A percentile compares a stretch with the other conserved stretches of the same genome.
Evolutionary conservation across 225 moss, liverwort and hornwort genomes (phyloP).

Genomic region (Sphagnum contortum): DNA sequence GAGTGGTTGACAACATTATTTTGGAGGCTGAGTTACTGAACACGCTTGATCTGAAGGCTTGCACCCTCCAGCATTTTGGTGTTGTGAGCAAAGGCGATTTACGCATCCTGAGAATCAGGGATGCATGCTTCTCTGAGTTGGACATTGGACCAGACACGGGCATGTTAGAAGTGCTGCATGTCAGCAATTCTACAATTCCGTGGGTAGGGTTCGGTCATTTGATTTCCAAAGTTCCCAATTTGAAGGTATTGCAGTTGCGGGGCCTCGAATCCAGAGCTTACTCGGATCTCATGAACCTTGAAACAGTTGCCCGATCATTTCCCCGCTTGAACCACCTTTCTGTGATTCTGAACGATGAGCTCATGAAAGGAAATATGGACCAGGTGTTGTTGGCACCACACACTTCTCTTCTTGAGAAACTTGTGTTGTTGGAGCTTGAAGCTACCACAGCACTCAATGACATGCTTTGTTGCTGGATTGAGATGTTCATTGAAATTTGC

Average conservation of each 20-base stretch:
- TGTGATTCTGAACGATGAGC: slow-evolving; percentile 27
- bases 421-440: slow-evolving; percentile 48
- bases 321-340: slow-evolving; percentile 48
- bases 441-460: slow-evolving; percentile 34
- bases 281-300: slow-evolving; percentile 52
- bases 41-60: slow-evolving; percentile 41
- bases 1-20: slow-evolving; percentile 26
- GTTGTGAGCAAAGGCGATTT: slow-evolving; percentile 56
- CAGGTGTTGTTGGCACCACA: slow-evolving; percentile 27
- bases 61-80: slow-evolving; percentile 43
- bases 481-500: slow-evolving; percentile 49
- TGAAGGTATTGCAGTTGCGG: slow-evolving; percentile 54
- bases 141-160: slow-evolving; percentile 44
- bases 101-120: slow-evolving; percentile 45
- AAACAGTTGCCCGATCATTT: slow-evolving; percentile 50
- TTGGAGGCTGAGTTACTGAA: slow-evolving; percentile 56
- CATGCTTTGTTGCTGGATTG: slow-evolving; percentile 49
- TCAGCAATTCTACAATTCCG: slow-evolving; percentile 40
- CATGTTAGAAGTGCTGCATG: slow-evolving; percentile 51
- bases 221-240: slow-evolving; percentile 49
- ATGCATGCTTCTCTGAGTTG: slow-evolving; percentile 27
- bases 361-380: slow-evolving; percentile 33
- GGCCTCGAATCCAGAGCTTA: slow-evolving; percentile 35
- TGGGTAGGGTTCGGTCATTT: slow-evolving; percentile 56
- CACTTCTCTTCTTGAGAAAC: slow-evolving; percentile 36